Conservation (phyloP, 192 early-diverging fungal species). For the Linderina pennispora region DNA sequence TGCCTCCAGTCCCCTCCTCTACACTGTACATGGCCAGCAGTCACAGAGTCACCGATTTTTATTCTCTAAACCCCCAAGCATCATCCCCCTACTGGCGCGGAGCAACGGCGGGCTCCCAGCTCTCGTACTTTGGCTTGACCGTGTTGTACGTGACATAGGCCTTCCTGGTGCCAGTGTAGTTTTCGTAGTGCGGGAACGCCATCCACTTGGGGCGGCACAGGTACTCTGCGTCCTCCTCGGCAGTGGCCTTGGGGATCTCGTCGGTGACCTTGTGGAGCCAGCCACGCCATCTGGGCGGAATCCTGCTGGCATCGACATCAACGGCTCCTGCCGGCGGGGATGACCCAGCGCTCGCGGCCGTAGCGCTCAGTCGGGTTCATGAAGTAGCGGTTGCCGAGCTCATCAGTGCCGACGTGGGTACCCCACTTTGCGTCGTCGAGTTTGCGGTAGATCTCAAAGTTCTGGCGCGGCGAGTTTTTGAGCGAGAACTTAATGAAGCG, state of each 20-base stretch:
- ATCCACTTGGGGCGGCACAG: conserved; percentile 44
- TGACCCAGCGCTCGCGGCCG: conserved; percentile 75
- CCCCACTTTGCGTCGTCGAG: conserved; percentile 60
- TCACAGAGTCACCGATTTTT: too few species aligned
- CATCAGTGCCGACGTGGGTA: conserved; percentile 62
- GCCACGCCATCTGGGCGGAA: conserved; percentile 65
- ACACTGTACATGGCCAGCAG: too few species aligned
- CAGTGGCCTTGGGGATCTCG: conserved; percentile 22
- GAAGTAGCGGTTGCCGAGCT: conserved; percentile 73
- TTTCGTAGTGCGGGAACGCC: conserved; percentile 38
- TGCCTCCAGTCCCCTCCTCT: too few species aligned
- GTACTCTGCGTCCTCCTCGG: conserved; percentile 18
- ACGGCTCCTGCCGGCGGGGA: conserved; percentile 46
- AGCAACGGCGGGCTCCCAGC: conserved; percentile 31
- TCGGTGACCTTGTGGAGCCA: conserved; percentile 47
- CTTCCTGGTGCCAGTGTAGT: conserved; percentile 41
- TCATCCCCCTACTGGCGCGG: conserved; percentile 10
- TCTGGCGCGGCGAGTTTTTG: conserved; percentile 36
- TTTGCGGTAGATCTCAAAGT: conserved; percentile 41
- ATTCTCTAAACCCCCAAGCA: too few species aligned
- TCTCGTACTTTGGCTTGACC: conserved; percentile 33
- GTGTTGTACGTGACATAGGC: conserved; percentile 47
- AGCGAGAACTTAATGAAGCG: conserved; percentile 39
- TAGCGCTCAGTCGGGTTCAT: conserved; percentile 65
- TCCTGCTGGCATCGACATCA: conserved; percentile 57